Percentiles rank a stretch among this genome's conserved stretches.
Conservation (phyloP, 352 stramenopile species). For the Pythium diclinum region DNA sequence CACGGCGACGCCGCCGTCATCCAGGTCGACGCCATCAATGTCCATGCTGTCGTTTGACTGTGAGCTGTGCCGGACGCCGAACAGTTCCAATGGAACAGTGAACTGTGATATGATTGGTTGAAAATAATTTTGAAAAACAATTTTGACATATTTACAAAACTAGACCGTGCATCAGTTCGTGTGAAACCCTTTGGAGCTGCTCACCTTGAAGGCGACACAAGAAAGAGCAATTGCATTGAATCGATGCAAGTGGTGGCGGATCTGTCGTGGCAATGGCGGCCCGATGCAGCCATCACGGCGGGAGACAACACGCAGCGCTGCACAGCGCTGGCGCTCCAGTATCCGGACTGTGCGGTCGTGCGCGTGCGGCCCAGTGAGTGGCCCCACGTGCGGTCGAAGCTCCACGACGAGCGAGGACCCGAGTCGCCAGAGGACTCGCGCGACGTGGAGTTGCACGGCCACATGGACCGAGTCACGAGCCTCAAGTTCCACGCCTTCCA, state of each 20-base stretch:
- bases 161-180: not conserved
- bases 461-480: slow-evolving; percentile 41
- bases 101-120: slow-evolving; percentile 5
- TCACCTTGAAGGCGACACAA: slow-evolving; percentile 6
- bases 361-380: slow-evolving; percentile 34
- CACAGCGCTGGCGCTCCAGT: slow-evolving; percentile 39
- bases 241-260: slow-evolving; percentile 38
- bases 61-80: not conserved
- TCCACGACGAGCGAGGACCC: slow-evolving; percentile 22
- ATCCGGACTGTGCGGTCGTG: slow-evolving; percentile 44
- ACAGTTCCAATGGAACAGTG: not conserved
- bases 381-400: slow-evolving; percentile 11
- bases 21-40: slow-evolving; percentile 24
- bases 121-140: not conserved
- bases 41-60: slow-evolving; percentile 14
- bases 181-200: not conserved
- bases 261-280: slow-evolving; percentile 45
- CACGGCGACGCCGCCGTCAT: slow-evolving; percentile 13
- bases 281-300: slow-evolving; percentile 22
- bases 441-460: slow-evolving; percentile 53
- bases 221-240: not conserved
- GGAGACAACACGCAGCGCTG: slow-evolving; percentile 23
- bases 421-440: slow-evolving; percentile 24
- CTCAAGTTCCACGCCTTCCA: slow-evolving; percentile 35
- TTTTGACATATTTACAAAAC: not conserved